A percentile compares a stretch with the other conserved stretches of the same genome.
Evolutionary conservation across 257 asterid genomes (phyloP).

Genomic region (Pogostemon cablin): DNA sequence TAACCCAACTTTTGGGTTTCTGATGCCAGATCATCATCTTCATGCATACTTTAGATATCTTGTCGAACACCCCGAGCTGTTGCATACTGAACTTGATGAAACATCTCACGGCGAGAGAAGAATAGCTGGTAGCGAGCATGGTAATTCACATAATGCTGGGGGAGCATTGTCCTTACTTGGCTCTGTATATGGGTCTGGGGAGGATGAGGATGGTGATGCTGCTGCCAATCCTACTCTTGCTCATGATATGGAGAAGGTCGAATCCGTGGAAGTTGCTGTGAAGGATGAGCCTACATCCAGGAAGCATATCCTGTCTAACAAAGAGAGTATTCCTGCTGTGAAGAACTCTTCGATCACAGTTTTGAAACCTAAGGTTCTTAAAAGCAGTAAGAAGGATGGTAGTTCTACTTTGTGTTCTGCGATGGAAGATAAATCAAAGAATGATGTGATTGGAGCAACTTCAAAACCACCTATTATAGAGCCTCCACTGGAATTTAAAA

Average conservation of each 20-base stretch:
- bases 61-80: slow-evolving; percentile 76
- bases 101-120: slow-evolving; percentile 46
- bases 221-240: slow-evolving; percentile 34
- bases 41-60: slow-evolving; percentile 90
- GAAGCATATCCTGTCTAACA: slow-evolving; percentile 44
- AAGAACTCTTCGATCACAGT: slow-evolving; percentile 55
- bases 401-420: slow-evolving; percentile 39
- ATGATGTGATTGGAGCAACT: slow-evolving; percentile 32
- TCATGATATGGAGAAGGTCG: slow-evolving; percentile 41
- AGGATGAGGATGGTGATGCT: slow-evolving; percentile 73
- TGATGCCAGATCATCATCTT: slow-evolving; percentile 89
- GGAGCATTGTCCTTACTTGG: slow-evolving; percentile 95
- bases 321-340: slow-evolving; percentile 49
- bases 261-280: slow-evolving; percentile 37
- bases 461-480: slow-evolving; percentile 56
- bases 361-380: slow-evolving; percentile 46
- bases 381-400: slow-evolving; percentile 42
- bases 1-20: slow-evolving; percentile 90
- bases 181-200: slow-evolving; percentile 84
- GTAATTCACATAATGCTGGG: slow-evolving; percentile 40
- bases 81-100: slow-evolving; percentile 52
- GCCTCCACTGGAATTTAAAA: slow-evolving; percentile 83
- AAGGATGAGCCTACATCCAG: slow-evolving; percentile 44
- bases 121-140: slow-evolving; percentile 37
- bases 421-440: slow-evolving; percentile 45